Conservation (phyloP, 2,329 filamentous ascomycete species). For the Calonectria montana region DNA sequence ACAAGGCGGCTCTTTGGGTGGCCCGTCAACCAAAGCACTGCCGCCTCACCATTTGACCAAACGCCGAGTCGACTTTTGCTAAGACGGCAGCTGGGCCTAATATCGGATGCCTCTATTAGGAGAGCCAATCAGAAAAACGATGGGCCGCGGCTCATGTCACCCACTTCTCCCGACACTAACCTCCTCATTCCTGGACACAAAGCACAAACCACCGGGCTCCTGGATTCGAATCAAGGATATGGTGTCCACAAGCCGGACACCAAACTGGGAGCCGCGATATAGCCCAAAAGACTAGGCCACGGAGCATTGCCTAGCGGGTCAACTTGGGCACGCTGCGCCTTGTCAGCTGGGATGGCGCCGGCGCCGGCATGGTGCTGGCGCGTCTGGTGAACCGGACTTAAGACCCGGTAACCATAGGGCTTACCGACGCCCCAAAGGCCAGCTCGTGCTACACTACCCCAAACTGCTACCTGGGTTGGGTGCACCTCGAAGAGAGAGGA, state of each 20-base stretch:
- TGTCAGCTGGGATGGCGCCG: conserved; percentile 36
- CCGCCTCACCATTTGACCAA: not conserved
- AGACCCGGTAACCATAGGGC: conserved; percentile 12
- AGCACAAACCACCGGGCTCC: not conserved
- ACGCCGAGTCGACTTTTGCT: conserved; percentile 12
- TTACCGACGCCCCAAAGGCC: conserved; percentile 17
- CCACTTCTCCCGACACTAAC: conserved; percentile 3
- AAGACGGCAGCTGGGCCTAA: not conserved
- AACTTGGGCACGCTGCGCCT: conserved; percentile 49
- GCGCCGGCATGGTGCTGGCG: conserved; percentile 39
- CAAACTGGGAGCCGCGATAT: conserved; percentile 38
- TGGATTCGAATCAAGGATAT: not conserved
- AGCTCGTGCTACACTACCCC: conserved; percentile 31
- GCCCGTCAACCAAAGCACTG: not conserved
- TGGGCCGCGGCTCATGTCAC: not conserved
- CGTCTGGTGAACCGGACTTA: conserved; percentile 20
- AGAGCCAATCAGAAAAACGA: conserved; percentile 5
- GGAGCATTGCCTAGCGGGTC: conserved; percentile 47
- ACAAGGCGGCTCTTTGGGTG: not conserved
- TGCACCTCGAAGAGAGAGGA: conserved; percentile 27
- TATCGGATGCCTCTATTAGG: not conserved
- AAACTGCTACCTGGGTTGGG: conserved; percentile 30
- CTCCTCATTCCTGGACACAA: not conserved
- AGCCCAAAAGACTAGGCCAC: conserved; percentile 49
- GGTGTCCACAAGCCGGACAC: conserved; percentile 19